Evolutionary conservation across 352 stramenopile genomes (phyloP), one percentile per base, ranked within the genome.

Genomic region (Elongisporangium undulatum): DNA sequence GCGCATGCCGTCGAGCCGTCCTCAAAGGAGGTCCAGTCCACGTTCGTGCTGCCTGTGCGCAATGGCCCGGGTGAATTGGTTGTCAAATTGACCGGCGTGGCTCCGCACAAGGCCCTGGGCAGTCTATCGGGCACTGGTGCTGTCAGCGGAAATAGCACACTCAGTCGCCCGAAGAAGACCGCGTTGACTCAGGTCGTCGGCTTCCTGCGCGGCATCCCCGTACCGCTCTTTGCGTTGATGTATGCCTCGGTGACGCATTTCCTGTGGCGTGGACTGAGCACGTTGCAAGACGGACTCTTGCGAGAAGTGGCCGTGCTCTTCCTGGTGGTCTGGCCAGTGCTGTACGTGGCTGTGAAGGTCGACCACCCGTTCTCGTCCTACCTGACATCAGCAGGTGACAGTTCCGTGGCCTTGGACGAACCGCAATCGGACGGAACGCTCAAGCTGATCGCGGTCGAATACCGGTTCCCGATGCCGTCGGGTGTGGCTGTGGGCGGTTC

Each of bases 381-480:
- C 12, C 85, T 92, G 10, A 45, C 34, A 17, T 45, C 34, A 17
- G 16, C 34, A 2, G 4, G 13, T 17, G 34, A 45, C 12, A 45
- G 34, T 17, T 45, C 34, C 34, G 34, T 17, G 34, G 12, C 10
- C 17, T 75, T 2, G n/a, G 45, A 26, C 7, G 67, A 69, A 4
- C 53, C 59, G 29, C 17, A 49, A 19, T 49, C 63, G 20, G 78
- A 60, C 21, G 74, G 62, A 49, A 87, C 71, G 20, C 68, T 93
- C 51, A 93, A 93, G 67, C 63, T 93, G 20, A 85, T 90, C 48
- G 80, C 90, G 45, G 75, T 71, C 51, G 81, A 91, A 64, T 91
- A 91, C 61, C 81, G 77, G 51, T 93, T 93, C 63, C 51, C 55
- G 17, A 45, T 45, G 10, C 34, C 34, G 1, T 45, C 34, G 9